Base-by-base conservation (phyloP, 345 rosid genomes). In the Eucalyptus pauciflora region DNA sequence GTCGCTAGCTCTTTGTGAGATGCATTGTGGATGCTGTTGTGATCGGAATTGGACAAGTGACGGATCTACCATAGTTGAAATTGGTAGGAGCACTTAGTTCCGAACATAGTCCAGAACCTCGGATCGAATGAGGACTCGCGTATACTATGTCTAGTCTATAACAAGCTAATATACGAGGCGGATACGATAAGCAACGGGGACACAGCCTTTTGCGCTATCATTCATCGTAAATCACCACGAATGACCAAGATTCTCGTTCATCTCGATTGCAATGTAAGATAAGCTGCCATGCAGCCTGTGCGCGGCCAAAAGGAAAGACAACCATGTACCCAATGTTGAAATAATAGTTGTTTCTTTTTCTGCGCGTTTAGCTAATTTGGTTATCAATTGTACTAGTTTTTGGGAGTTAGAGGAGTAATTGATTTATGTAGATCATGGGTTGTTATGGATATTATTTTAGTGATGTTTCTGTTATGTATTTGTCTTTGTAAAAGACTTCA, bases 371-470 rank as follows among this genome's bases (percentile, higher is more conserved):
- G 10, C 25, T 52, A 52, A 52, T 52, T 3, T 52, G 58, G 2
- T 0, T 18, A 2, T 52, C 0, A 1, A 0, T 52, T 52, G 58
- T 52, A 2, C 25, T 20, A 52, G 5, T 52, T 52, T 20, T 52
- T 52, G 18, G 56, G 56, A 52, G 24, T 52, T 52, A 18, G 2
- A 52, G 58, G 25, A 52, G 58, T 52, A 52, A 52, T 52, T 52
- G 2, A 52, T 52, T 52, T 52, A 52, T 52, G 25, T 1, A 52
- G 4, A 52, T 52, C 10, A 52, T 52, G 58, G 58, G 25, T 52
- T 52, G 58, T 52, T 52, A 52, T 20, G 5, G 25, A 5, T 20
- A 2, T 0, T 20, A 52, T 52, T 52, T 52, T 52, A 2, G 25
- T 52, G 10, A 2, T 52, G 10, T 52, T 20, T 52, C 1, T 20